These are phyloP conservation scores for Nigrospora oryzae DNA, from an alignment of 2,329 filamentous ascomycete genomes.

Conservation along the genomic window DNA sequence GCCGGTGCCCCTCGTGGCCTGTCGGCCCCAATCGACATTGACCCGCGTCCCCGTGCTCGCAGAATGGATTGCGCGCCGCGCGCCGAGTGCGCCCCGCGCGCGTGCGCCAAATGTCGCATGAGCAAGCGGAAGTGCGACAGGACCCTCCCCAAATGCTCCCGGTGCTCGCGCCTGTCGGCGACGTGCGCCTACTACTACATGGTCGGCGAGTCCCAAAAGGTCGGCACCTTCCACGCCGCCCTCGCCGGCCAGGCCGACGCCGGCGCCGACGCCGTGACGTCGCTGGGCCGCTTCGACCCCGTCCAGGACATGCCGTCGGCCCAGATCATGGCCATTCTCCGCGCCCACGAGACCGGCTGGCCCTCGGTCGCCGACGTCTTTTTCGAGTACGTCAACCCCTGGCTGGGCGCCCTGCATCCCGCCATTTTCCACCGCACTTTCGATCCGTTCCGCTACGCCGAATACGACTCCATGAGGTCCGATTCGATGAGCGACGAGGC, in stretches of 20 bases:
- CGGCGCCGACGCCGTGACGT: neutral
- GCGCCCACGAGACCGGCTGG: neutral
- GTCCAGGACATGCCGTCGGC: neutral
- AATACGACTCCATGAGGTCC: neutral
- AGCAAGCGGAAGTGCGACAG: conserved; percentile 1
- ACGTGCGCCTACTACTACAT: conserved; percentile 2
- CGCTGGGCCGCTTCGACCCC: neutral
- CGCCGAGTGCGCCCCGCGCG: neutral
- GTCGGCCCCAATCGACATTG: too few relatives aligned
- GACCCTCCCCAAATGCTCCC: neutral
- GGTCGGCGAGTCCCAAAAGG: conserved; percentile 1
- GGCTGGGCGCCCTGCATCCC: conserved; percentile 1
- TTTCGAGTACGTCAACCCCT: conserved; percentile 1
- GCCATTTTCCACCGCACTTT: neutral
- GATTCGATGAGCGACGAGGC: conserved; percentile 1
- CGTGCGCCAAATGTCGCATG: conserved; percentile 1
- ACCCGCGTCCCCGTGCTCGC: neutral
- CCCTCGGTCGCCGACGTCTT: neutral
- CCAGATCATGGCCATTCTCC: neutral
- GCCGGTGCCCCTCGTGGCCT: too few relatives aligned
- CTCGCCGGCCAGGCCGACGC: neutral
- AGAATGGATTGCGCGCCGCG: conserved; percentile 1
- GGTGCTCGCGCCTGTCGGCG: neutral
- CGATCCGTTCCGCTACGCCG: neutral
- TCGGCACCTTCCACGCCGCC: neutral